phyloP scores from a whole-genome alignment of 2,329 filamentous ascomycete species.

The Penicillium sp. region DNA sequence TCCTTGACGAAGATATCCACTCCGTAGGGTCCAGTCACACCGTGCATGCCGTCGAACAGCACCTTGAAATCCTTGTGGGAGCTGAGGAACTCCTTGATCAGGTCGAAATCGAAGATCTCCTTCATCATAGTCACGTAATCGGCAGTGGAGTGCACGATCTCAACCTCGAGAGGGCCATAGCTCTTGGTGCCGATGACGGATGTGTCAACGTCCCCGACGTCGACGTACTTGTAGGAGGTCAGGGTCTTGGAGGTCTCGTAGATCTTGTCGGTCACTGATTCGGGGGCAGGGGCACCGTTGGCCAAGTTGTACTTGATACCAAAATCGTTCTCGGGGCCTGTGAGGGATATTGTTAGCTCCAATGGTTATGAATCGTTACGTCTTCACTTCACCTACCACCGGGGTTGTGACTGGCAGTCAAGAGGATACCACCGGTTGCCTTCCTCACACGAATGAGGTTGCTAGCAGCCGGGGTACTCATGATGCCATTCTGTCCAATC shows the following conservation, averaged over 20 bases:
- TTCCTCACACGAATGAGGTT: conserved; percentile 93
- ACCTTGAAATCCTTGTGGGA: conserved; percentile 91
- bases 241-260: conserved; percentile 87
- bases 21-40: conserved; percentile 94
- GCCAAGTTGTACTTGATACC: conserved; percentile 99
- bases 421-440: conserved; percentile 91
- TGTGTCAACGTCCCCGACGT: conserved; percentile 84
- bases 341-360: background rate
- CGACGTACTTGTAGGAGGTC: conserved; percentile 85
- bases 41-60: conserved; percentile 89
- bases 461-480: conserved; percentile 93
- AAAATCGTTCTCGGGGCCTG: conserved; percentile 90
- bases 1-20: conserved; percentile 93
- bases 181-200: conserved; percentile 76
- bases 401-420: conserved; percentile 97
- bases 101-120: conserved; percentile 95
- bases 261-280: conserved; percentile 97
- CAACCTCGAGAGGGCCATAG: conserved; percentile 85
- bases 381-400: conserved; percentile 67
- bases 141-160: conserved; percentile 87
- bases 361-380: background rate
- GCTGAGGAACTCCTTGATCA: conserved; percentile 92
- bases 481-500: conserved; percentile 92
- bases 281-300: conserved; percentile 93
- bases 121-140: conserved; percentile 96